These are phyloP conservation scores for Pythium vanterpoolii DNA, from an alignment of 352 stramenopile species.

Conservation along the genomic window DNA sequence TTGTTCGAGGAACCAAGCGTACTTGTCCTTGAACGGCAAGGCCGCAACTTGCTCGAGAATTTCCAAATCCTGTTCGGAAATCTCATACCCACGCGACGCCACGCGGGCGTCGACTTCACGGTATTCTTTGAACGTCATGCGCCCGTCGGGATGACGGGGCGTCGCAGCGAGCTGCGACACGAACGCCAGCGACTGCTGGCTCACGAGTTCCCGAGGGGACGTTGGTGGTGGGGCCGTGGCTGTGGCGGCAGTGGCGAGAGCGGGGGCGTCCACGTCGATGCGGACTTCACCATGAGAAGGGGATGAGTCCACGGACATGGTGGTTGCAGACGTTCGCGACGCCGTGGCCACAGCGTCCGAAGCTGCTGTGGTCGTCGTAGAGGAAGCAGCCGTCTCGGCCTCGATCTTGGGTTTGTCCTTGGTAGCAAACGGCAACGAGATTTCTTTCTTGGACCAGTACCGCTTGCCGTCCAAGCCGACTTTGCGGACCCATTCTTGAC, in stretches of 20 bases:
- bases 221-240: neutral
- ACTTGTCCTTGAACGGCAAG: conserved; percentile 87
- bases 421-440: conserved; percentile 33
- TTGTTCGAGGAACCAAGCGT: conserved; percentile 84
- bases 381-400: too few species aligned
- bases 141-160: conserved; percentile 70
- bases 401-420: too few species aligned
- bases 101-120: conserved; percentile 78
- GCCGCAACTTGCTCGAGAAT: conserved; percentile 83
- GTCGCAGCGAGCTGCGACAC: conserved; percentile 84
- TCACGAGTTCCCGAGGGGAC: conserved; percentile 55
- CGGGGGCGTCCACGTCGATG: conserved; percentile 13
- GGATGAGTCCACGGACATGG: conserved; percentile 18
- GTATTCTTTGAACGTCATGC: conserved; percentile 89
- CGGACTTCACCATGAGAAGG: conserved; percentile 13
- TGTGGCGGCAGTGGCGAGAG: too few species aligned
- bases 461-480: conserved; percentile 78
- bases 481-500: conserved; percentile 81
- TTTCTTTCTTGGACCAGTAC: conserved; percentile 78
- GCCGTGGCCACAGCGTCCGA: neutral
- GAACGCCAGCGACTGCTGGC: conserved; percentile 81
- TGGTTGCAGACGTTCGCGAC: conserved; percentile 4
- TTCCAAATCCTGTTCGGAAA: conserved; percentile 83
- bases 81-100: conserved; percentile 83
- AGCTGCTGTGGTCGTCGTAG: neutral